These are phyloP conservation scores for Chaetoceros muelleri DNA, from an alignment of 108 stramenopile genomes.

Conservation along the genomic window DNA sequence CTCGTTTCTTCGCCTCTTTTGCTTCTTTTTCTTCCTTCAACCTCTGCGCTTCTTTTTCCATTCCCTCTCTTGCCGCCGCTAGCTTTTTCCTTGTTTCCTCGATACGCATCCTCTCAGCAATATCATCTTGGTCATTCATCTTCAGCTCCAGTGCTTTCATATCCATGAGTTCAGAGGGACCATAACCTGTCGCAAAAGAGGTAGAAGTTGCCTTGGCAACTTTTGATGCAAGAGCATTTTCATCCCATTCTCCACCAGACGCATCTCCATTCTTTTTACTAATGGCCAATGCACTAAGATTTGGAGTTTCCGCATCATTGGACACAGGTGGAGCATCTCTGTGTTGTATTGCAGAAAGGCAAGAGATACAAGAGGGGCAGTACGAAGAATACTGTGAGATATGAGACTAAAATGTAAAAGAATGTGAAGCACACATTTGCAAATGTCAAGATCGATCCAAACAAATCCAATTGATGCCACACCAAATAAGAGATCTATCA, in stretches of 20 bases:
- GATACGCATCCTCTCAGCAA: constrained; percentile 71
- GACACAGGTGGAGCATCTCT: constrained; percentile 74
- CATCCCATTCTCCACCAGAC: constrained; percentile 54
- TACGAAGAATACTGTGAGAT: background rate
- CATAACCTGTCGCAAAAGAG: constrained; percentile 15
- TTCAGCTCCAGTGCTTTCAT: constrained; percentile 60
- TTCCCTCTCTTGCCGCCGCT: constrained; percentile 71
- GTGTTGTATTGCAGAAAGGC: too few relatives aligned
- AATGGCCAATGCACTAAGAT: background rate
- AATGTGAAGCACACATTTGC: too few relatives aligned
- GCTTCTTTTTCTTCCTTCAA: constrained; percentile 60
- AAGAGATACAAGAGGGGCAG: background rate
- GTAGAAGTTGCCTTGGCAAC: constrained; percentile 14
- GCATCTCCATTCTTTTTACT: background rate
- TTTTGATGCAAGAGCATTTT: constrained; percentile 39
- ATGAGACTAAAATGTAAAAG: constrained; percentile 2
- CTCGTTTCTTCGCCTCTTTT: constrained; percentile 34
- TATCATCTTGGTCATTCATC: constrained; percentile 45
- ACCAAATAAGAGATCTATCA: too few relatives aligned
- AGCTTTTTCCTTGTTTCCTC: constrained; percentile 77
- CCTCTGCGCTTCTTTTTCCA: constrained; percentile 76
- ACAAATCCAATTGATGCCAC: too few relatives aligned
- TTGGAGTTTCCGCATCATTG: constrained; percentile 13
- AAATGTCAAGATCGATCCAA: too few relatives aligned
- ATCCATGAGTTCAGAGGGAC: constrained; percentile 52